Percentiles rank a stretch among this genome's conserved stretches.
Conservation (phyloP, 345 rosid genomes). For the Eucalyptus polyanthemos region DNA sequence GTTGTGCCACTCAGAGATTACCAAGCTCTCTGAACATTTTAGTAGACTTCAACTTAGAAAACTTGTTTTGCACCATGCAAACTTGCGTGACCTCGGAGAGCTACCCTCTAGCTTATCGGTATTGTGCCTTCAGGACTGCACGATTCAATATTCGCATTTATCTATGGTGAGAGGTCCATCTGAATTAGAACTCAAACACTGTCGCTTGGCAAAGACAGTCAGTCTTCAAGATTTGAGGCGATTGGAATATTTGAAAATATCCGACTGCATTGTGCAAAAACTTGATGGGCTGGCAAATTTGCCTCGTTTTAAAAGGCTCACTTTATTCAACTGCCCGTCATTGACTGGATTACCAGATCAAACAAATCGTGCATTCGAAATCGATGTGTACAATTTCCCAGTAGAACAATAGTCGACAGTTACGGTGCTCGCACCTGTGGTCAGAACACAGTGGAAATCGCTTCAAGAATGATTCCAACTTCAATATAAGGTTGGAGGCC, state of each 20-base stretch:
- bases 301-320: background rate
- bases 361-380: accelerated
- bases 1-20: background rate
- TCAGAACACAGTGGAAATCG: background rate
- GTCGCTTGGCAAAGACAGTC: background rate
- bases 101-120: background rate
- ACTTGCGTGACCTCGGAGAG: background rate
- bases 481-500: background rate
- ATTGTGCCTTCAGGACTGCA: background rate
- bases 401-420: background rate
- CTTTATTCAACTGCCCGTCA: accelerated
- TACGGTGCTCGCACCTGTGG: accelerated
- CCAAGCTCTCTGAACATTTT: background rate
- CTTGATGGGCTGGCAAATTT: background rate
- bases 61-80: background rate
- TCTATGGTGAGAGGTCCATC: no score
- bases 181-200: no score
- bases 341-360: background rate
- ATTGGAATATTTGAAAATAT: background rate
- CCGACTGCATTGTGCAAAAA: background rate
- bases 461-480: background rate
- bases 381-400: background rate
- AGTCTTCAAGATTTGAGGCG: background rate
- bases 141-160: accelerated
- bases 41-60: background rate